A percentile compares a stretch with the other conserved stretches of the same genome.
Conservation (phyloP, 2,329 filamentous ascomycete species). For the Geosmithia morbida region DNA sequence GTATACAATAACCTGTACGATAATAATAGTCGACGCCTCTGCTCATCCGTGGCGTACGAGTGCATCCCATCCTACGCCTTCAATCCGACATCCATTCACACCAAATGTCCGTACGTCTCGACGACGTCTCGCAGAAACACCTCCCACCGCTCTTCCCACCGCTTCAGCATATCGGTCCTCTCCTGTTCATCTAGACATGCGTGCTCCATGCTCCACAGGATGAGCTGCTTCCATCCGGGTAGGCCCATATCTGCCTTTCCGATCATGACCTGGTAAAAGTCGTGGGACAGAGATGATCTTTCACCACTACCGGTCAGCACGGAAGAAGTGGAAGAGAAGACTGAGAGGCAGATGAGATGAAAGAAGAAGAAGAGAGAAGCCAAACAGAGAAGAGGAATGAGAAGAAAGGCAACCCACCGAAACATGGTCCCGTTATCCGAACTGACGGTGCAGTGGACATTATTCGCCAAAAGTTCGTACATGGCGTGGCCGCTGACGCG, state of each 20-base stretch:
- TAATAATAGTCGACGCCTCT: no score
- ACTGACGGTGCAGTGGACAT: slow-evolving; percentile 59
- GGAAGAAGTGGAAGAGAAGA: no score
- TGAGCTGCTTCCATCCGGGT: slow-evolving; percentile 56
- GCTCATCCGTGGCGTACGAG: no score
- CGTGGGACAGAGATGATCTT: slow-evolving; percentile 57
- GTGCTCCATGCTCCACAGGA: slow-evolving; percentile 48
- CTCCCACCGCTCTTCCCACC: slow-evolving; percentile 43
- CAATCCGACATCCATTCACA: no score
- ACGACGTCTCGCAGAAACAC: slow-evolving; percentile 40
- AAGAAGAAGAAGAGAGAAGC: no score
- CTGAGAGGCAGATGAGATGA: no score
- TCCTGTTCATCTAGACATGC: slow-evolving; percentile 34
- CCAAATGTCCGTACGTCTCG: slow-evolving; percentile 17
- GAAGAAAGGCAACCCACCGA: slow-evolving; percentile 29
- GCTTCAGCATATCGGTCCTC: slow-evolving; percentile 15
- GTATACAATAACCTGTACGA: no score
- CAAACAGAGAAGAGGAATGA: no score
- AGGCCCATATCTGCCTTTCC: slow-evolving; percentile 53
- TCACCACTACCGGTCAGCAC: no score
- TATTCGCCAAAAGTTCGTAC: slow-evolving; percentile 55
- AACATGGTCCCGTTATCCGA: slow-evolving; percentile 66
- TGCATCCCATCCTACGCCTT: no score
- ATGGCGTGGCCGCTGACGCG: slow-evolving; percentile 51
- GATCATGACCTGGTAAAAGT: slow-evolving; percentile 65